phyloP scores from a whole-genome alignment of 257 asterid genomes.

The Marsdenia floribunda region DNA sequence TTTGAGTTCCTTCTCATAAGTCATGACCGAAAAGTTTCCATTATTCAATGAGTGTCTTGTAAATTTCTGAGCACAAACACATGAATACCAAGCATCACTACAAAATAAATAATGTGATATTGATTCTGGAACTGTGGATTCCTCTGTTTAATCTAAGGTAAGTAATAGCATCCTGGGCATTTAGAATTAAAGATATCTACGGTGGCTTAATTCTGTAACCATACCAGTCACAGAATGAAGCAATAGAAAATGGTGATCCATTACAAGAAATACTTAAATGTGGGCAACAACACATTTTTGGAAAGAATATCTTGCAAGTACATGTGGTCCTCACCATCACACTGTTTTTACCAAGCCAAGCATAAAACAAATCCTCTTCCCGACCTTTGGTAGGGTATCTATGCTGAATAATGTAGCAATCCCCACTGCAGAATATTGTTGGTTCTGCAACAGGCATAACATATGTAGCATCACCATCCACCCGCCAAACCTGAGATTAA shows the following conservation, averaged over 20 bases:
- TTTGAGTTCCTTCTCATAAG: neutral
- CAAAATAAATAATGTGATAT: neutral
- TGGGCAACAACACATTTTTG: neutral
- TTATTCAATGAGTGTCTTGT: neutral
- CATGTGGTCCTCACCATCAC: slow-evolving; percentile 40
- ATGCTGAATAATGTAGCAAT: slow-evolving; percentile 76
- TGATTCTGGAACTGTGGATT: neutral
- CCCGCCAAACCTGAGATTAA: slow-evolving; percentile 63
- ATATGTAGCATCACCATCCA: slow-evolving; percentile 41
- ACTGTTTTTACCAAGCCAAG: slow-evolving; percentile 82
- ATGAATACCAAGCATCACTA: neutral
- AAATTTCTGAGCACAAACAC: neutral
- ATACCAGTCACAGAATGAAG: neutral
- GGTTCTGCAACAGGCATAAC: slow-evolving; percentile 44
- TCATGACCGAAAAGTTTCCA: neutral
- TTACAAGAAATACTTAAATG: neutral
- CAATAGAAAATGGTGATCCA: neutral
- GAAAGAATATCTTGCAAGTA: neutral
- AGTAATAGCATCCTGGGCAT: neutral
- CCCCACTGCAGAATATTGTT: slow-evolving; percentile 66
- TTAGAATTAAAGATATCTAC: neutral
- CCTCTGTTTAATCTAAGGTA: neutral
- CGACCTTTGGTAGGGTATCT: slow-evolving; percentile 49
- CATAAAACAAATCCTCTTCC: slow-evolving; percentile 65
- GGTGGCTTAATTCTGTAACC: neutral